phyloP scores from a whole-genome alignment of 2,329 filamentous ascomycete species.

The Dryadomyces quercus-mongolicae region DNA sequence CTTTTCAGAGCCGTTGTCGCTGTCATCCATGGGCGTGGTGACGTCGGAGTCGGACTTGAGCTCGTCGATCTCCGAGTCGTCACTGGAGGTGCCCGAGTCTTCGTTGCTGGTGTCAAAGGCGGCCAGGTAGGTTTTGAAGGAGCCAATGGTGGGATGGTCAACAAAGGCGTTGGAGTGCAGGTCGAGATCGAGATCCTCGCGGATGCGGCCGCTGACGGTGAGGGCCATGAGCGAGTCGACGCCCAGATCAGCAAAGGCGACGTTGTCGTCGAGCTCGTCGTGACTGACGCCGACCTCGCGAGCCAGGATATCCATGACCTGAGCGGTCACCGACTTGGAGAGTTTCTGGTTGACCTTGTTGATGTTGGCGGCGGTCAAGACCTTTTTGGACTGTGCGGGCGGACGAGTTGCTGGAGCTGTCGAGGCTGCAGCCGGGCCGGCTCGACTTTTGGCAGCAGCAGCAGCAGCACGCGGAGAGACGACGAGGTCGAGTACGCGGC shows the following conservation, averaged over 20 bases:
- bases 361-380: conserved; percentile 33
- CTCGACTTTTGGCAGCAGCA: conserved; percentile 19
- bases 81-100: conserved; percentile 23
- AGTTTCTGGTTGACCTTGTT: conserved; percentile 38
- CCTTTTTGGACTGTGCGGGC: conserved; percentile 31
- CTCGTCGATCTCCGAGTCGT: conserved; percentile 32
- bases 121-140: conserved; percentile 33
- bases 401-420: neutral
- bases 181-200: conserved; percentile 44
- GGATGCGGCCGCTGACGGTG: conserved; percentile 42
- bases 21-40: conserved; percentile 41
- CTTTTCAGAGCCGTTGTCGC: conserved; percentile 35
- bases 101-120: conserved; percentile 23
- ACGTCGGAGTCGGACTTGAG: conserved; percentile 35
- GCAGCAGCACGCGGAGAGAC: conserved; percentile 45
- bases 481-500: conserved; percentile 53
- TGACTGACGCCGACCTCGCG: conserved; percentile 42
- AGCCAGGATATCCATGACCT: conserved; percentile 41
- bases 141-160: conserved; percentile 40
- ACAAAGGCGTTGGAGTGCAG: conserved; percentile 40
- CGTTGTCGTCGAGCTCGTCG: conserved; percentile 43
- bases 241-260: conserved; percentile 43
- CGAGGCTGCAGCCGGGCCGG: conserved; percentile 14
- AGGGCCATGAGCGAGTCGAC: conserved; percentile 51
- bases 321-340: conserved; percentile 23